Conservation (phyloP, 768 basidiomycete species). For the Leucosporidium yakuticum region DNA sequence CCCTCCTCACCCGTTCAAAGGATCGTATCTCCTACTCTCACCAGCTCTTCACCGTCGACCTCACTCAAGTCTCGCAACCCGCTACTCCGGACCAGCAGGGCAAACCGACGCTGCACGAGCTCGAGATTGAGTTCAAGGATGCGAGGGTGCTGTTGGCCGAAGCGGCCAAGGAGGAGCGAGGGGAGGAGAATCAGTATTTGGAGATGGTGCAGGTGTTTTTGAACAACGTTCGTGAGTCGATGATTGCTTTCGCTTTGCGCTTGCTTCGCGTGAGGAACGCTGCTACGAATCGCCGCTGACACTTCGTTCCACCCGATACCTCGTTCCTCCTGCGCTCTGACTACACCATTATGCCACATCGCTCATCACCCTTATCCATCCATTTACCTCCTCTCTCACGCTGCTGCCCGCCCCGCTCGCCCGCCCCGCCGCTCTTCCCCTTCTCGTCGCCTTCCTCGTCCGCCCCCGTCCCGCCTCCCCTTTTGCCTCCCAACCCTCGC, state of each 20-base stretch:
- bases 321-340: background rate
- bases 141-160: constrained; percentile 64
- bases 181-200: constrained; percentile 69
- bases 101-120: constrained; percentile 57
- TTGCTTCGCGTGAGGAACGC: background rate
- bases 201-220: constrained; percentile 87
- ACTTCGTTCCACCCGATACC: background rate
- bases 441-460: no score
- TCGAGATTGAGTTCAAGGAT: constrained; percentile 77
- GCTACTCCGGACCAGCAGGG: background rate
- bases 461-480: no score
- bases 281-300: background rate
- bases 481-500: background rate
- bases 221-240: constrained; percentile 65
- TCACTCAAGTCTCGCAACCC: constrained; percentile 68
- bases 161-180: constrained; percentile 58
- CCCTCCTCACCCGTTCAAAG: constrained; percentile 53
- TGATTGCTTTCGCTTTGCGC: background rate
- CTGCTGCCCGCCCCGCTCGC: no score
- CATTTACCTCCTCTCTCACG: no score
- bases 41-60: constrained; percentile 85
- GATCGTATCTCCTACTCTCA: constrained; percentile 89
- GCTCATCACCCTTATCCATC: no score
- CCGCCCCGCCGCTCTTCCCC: background rate
- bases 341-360: background rate